Percentiles rank a stretch among this genome's conserved stretches.
phyloP scores from a whole-genome alignment of 345 rosid species.

The Heritiera littoralis region DNA sequence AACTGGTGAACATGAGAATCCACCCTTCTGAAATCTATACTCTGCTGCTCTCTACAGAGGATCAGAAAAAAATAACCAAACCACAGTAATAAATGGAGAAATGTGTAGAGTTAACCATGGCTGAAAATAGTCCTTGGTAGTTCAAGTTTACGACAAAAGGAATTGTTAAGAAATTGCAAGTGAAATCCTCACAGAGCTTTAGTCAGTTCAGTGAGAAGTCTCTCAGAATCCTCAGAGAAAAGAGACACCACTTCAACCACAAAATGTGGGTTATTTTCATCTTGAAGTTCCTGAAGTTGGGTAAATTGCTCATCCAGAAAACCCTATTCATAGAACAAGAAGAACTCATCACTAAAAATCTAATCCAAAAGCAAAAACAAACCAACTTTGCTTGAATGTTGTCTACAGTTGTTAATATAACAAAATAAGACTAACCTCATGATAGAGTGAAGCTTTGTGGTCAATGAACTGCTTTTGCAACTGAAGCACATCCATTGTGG shows the following conservation, averaged over 20 bases:
- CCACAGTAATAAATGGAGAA: not conserved
- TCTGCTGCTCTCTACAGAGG: slow-evolving; percentile 16
- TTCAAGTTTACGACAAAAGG: not conserved
- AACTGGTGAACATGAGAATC: slow-evolving; percentile 32
- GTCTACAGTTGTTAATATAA: not conserved
- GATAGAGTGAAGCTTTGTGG: slow-evolving; percentile 47
- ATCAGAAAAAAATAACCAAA: not conserved
- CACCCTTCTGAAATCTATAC: slow-evolving; percentile 21
- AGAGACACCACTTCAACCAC: slow-evolving; percentile 29
- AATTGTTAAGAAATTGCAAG: not conserved
- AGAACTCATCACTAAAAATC: not conserved
- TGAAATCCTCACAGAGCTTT: slow-evolving; percentile 19
- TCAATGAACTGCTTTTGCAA: slow-evolving; percentile 50
- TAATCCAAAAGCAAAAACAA: not conserved
- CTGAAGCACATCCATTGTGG: slow-evolving; percentile 51
- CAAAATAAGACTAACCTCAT: slow-evolving; percentile 41
- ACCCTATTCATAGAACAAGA: slow-evolving; percentile 18
- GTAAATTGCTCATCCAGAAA: slow-evolving; percentile 25
- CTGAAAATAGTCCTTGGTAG: not conserved
- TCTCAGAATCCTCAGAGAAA: slow-evolving; percentile 29
- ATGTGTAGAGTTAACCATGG: not conserved
- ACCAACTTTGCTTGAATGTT: not conserved
- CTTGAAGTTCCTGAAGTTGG: slow-evolving; percentile 25
- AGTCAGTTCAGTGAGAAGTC: slow-evolving; percentile 25
- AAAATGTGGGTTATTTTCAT: slow-evolving; percentile 29